phyloP scores from a whole-genome alignment of 106 monocot species.

The Chionographis japonica region DNA sequence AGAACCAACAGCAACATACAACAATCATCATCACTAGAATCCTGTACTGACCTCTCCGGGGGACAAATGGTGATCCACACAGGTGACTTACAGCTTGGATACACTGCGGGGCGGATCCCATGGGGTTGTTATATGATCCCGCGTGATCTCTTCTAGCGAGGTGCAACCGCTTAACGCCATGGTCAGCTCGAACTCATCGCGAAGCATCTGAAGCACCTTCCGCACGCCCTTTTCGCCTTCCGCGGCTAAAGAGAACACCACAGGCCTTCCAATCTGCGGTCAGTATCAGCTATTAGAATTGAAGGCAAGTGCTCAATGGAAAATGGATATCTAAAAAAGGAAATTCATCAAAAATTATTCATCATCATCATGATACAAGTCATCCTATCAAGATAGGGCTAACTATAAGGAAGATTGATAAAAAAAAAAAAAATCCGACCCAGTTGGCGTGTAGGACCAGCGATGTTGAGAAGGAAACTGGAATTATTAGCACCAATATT shows the following conservation, averaged over 20 bases:
- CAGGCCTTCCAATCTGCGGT: slow-evolving; percentile 81
- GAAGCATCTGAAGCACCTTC: slow-evolving; percentile 88
- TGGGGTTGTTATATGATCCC: slow-evolving; percentile 72
- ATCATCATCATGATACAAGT: too few species aligned
- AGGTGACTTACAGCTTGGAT: slow-evolving; percentile 44
- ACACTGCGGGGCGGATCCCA: slow-evolving; percentile 11
- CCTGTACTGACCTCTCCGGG: background rate
- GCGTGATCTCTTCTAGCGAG: slow-evolving; percentile 79
- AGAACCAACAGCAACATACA: slow-evolving; percentile 1
- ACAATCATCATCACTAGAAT: slow-evolving; percentile 1
- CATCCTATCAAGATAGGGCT: too few species aligned
- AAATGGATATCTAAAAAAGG: background rate
- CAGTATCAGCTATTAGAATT: background rate
- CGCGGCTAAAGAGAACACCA: slow-evolving; percentile 72
- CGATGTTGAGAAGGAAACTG: too few species aligned
- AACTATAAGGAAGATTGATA: too few species aligned
- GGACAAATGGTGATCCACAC: background rate
- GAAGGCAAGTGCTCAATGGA: background rate
- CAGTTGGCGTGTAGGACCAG: too few species aligned
- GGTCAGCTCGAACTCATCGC: slow-evolving; percentile 83
- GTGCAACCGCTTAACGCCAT: slow-evolving; percentile 88
- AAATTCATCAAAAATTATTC: too few species aligned
- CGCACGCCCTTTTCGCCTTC: slow-evolving; percentile 83
- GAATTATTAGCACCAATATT: too few species aligned
- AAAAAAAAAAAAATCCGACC: background rate